Evolutionary conservation across 2,329 filamentous ascomycete genomes (phyloP), one percentile per base, ranked within the genome.

Genomic region (Sordariomycetes sp.): DNA sequence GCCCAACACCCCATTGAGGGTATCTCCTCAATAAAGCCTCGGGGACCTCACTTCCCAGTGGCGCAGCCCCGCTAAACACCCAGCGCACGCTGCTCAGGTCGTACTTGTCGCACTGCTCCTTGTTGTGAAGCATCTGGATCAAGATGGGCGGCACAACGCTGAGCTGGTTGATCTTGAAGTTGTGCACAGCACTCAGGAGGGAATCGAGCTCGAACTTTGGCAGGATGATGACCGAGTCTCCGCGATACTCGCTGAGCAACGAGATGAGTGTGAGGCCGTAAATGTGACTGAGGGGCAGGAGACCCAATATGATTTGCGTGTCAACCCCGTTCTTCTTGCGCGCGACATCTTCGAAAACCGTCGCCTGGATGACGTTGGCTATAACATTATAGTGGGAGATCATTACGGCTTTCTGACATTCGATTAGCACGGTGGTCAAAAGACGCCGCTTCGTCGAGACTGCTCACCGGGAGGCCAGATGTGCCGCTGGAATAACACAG

Each of bases 271-370:
- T 74, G 23, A 92, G 61, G 4, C 75, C 76, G 53, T 90, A 93
- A 42, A 92, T 92, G 48, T 93, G 86, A 43, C 81, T 87, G 49
- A 86, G 75, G 1, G 84, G 84, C 1, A 90, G 63, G n/a, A 90
- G 63, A 5, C 82, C 84, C 1, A 88, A 68, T 3, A 55, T 60
- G 15, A 70, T 55, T 38, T 70, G 58, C 1, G 56, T 65, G 4
- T 52, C 51, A 27, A 69, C 40, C 10, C 32, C 32, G 30, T 30
- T 18, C 7, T 39, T 92, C 41, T 57, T 51, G 39, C 64, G 53
- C n/a, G 53, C 36, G 34, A 60, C 44, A 39, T 50, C 31, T 33
- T 70, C 55, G 35, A 54, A 76, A 1, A 66, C 49, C 6, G 48
- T 50, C 35, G 79, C 66, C 51, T 87, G 82, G 30, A 86, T 48